Base-by-base conservation (phyloP, 352 stramenopile genomes). In the Pythium dissotocum region DNA sequence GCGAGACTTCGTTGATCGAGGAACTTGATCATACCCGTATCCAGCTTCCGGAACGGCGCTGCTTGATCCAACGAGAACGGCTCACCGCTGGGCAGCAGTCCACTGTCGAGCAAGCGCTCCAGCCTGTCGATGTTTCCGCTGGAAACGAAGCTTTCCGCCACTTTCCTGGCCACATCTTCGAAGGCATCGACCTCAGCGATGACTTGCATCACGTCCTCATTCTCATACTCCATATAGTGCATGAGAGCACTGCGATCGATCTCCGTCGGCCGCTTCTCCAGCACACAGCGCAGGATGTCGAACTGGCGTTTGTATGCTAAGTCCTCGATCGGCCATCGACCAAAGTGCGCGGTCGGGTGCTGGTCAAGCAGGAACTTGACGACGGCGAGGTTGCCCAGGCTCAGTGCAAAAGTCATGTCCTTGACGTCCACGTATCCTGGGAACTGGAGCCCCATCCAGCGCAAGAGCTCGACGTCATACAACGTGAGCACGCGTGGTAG, bases 1-100 rank as follows among this genome's bases (percentile, higher is more conserved):
- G 57, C 40, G 13, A 54, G 21, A 12, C 14, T 24, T 6, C 21
- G n/a, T 4, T 62, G 38, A 4, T 53, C 9, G 24, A 62, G 38
- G 49, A 52, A 62, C 12, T n/a, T 44, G n/a, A 52, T 18, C 16
- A 61, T n/a, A n/a, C n/a, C n/a, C n/a, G n/a, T 30, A 26, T 35
- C 30, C 7, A 28, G 30, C n/a, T 28, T 52, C 6, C 12, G 2
- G 4, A 7, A 28, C 3, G 4, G 10, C n/a, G 44, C 44, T 2
- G 10, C 44, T 14, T 21, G 3, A 28, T 52, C 44, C 2, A 52
- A 6, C 6, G 44, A 52, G 44, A 28, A 52, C 14, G 14, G 16
- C 2, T 8, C 6, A 4, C 6, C 44, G 2, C 13, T 52, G 44
- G 44, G 4, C 44, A 52, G n/a, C 6, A 52, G 44, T 14, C 44